Conservation (phyloP, 2,329 filamentous ascomycete species). For the Cordyceps cateniannulata region DNA sequence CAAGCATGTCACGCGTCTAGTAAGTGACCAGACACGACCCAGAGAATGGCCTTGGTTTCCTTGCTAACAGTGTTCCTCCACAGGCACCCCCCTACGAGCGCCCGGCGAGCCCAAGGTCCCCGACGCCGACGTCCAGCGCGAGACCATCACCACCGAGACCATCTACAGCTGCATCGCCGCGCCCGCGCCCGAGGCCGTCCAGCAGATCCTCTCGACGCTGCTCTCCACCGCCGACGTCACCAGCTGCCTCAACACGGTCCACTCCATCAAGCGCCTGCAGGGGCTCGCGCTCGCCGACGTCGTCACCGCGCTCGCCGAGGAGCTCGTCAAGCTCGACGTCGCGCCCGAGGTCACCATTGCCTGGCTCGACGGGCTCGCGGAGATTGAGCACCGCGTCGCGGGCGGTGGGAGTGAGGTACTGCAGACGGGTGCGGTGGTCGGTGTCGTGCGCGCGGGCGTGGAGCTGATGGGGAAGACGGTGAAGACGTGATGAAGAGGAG, state of each 20-base stretch:
- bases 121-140: conserved; percentile 62
- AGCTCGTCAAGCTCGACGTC: conserved; percentile 76
- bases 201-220: conserved; percentile 75
- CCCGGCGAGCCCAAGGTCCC: conserved; percentile 53
- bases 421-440: conserved; percentile 89
- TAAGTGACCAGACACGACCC: too few relatives aligned
- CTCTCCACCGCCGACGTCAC: conserved; percentile 82
- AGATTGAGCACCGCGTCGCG: conserved; percentile 86
- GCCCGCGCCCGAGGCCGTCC: conserved; percentile 83
- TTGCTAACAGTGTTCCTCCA: not conserved
- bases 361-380: conserved; percentile 86
- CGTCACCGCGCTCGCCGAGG: conserved; percentile 76
- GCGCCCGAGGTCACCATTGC: conserved; percentile 79
- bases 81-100: conserved; percentile 61
- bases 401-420: conserved; percentile 81
- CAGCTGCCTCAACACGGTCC: conserved; percentile 80
- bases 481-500: not conserved
- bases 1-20: conserved; percentile 96
- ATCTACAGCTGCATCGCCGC: conserved; percentile 98
- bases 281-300: conserved; percentile 92
- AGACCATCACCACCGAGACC: conserved; percentile 78
- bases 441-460: conserved; percentile 78
- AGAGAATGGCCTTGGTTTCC: not conserved
- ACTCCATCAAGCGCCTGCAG: conserved; percentile 76
- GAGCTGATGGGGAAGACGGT: conserved; percentile 51